Evolutionary conservation across 2,329 filamentous ascomycete species (phyloP), one percentile per base, ranked within the genome.

Genomic region (Alternaria gaisen): DNA sequence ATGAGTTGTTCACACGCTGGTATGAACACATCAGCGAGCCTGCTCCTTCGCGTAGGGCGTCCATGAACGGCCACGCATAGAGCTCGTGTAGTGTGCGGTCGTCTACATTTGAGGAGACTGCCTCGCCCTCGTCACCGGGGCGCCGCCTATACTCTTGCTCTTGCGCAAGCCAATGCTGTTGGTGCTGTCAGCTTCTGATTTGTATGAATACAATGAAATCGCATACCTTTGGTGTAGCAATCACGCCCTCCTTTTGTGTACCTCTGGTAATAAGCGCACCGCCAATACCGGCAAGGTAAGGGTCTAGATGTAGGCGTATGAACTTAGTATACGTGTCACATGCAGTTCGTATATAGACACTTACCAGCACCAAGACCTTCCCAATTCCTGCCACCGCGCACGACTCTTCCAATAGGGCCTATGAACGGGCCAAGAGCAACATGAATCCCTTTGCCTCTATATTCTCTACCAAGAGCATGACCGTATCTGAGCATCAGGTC

Each of bases 321-420:
- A 12, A 30, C 9, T 30, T 30, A 30, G 28, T 30, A 30, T 30
- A 3, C 9, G 28, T 30, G 1, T 30, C 28, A 30, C 28, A 10
- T 30, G 28, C 28, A 30, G 9, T 30, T 30, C 28, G 28, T 30
- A 30, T 11, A 30, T 10, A 3, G 11, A 11, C 28, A 30, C 28
- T 30, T 30, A 30, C 28, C 91, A 1, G 67, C 79, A 3, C 90
- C 89, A 66, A 93, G 90, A 0, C 88, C 87, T 73, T 93, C 91
- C 90, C 90, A 93, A 66, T 87, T 91, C 18, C 91, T 84, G 14
- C 91, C 91, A 9, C 89, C 90, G 52, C 87, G 83, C 1, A 90
- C 90, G 70, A 92, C 89, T 8, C 90, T 85, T 2, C 91, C 91
- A 2, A 93, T 74, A 1, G 91, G 87, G 0, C 90, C 91, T 28